Base-by-base conservation (phyloP, 176 grass and related monocot species). In the Carex kokanica region DNA sequence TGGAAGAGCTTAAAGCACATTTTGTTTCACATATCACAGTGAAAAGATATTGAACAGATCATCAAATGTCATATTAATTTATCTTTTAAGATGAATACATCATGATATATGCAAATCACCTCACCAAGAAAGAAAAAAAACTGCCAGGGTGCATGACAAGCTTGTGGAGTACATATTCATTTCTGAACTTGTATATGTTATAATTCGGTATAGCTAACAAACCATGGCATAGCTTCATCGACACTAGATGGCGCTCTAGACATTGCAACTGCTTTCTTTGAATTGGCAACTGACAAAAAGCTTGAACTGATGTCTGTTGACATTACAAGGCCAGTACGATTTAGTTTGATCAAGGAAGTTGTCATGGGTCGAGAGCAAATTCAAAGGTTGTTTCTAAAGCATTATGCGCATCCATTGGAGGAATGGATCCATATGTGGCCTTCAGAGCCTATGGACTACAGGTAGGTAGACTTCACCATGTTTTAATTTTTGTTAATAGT, bases 371-470 rank as follows among this genome's bases (percentile, higher is more conserved):
- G 62, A 36, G 83, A 84, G 36, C 51, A 75, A 9, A 29, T 84
- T 58, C 43, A 29, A 55, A 84, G 83, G 83, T 45, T 75, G n/a
- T 84, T 84, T 75, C 83, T 75, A 23, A 84, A 84, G 34, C 83
- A 75, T 29, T 84, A 75, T 59, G 45, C 83, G 18, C 67, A 84
- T 59, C 83, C 83, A 15, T 74, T 84, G 68, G 61, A 84, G 12
- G 31, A 84, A 43, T 84, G 83, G 83, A 84, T 84, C 83, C 41
- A 84, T 72, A 59, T 84, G 83, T 84, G 83, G 83, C 83, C 83
- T 45, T 84, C 68, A 4, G 31, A 84, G 11, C 83, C 83, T 14
- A 53, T 12, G 31, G 68, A 75, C 2, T 84, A 84, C 40, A 74
- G 82, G 82, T 84, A 15, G 1, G 21, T 64, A 56, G 32, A 18